Percentiles rank a stretch among this genome's conserved stretches.
Evolutionary conservation across 805 yeast genomes (phyloP).

Genomic region (Lachancea quebecensis): DNA sequence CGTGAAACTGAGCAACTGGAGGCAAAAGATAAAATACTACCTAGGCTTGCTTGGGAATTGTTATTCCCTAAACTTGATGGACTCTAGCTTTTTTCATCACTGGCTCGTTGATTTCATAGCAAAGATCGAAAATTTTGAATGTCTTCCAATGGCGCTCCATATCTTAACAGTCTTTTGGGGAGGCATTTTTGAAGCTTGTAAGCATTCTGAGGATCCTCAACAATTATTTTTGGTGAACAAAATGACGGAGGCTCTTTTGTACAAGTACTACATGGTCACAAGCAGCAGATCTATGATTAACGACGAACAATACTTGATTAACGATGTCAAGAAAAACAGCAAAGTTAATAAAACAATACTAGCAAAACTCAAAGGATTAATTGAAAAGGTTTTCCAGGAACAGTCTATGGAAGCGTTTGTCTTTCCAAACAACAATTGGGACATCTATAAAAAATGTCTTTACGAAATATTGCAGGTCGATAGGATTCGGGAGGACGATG

Average conservation of each 20-base stretch:
- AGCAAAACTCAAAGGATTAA: constrained; percentile 21
- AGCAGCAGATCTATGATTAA: constrained; percentile 31
- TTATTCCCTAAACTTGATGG: constrained; percentile 62
- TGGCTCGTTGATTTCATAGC: constrained; percentile 55
- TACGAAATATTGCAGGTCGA: constrained; percentile 32
- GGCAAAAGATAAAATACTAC: constrained; percentile 49
- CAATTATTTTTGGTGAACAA: constrained; percentile 48
- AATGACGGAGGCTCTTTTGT: constrained; percentile 52
- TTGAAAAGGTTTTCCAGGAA: constrained; percentile 27
- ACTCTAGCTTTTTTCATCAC: constrained; percentile 50
- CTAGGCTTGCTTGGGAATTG: constrained; percentile 55
- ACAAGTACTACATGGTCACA: constrained; percentile 37
- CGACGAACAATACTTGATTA: constrained; percentile 33
- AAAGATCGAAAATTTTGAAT: constrained; percentile 32
- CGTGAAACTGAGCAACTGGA: constrained; percentile 33
- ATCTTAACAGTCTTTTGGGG: constrained; percentile 66
- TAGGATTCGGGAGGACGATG: background rate
- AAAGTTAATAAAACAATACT: constrained; percentile 25
- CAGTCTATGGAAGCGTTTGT: constrained; percentile 49
- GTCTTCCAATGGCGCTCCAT: constrained; percentile 43
- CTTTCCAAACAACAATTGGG: constrained; percentile 55
- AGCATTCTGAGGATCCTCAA: constrained; percentile 28
- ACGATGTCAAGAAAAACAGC: constrained; percentile 32
- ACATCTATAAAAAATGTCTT: constrained; percentile 41
- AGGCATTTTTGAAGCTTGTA: constrained; percentile 40